Conservation (phyloP, 192 early-diverging fungal genomes). For the Martensiomyces pterosporus region DNA sequence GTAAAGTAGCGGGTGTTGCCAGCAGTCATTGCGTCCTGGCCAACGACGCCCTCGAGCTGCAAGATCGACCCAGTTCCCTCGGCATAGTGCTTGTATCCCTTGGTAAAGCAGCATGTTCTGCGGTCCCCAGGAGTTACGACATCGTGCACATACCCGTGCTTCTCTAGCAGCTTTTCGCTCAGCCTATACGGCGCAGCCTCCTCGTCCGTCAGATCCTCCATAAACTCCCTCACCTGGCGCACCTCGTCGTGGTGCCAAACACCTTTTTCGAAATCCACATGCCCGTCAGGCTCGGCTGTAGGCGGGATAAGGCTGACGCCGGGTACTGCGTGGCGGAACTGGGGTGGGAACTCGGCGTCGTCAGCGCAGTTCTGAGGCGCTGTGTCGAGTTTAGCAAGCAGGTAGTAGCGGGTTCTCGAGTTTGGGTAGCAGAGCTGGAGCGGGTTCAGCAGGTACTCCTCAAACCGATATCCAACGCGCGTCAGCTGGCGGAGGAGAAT, state of each 20-base stretch:
- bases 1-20: conserved; percentile 52
- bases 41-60: conserved; percentile 16
- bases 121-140: conserved; percentile 60
- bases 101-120: conserved; percentile 79
- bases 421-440: conserved; percentile 74
- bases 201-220: conserved; percentile 22
- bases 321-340: conserved; percentile 26
- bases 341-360: conserved; percentile 25
- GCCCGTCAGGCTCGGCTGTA: conserved; percentile 22
- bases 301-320: conserved; percentile 37
- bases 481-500: conserved; percentile 54
- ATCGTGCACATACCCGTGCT: conserved; percentile 51
- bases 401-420: conserved; percentile 73
- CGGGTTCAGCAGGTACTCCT: conserved; percentile 74
- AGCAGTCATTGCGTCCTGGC: conserved; percentile 24
- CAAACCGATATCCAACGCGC: conserved; percentile 57
- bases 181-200: conserved; percentile 12
- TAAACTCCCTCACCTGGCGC: conserved; percentile 39
- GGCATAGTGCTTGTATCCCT: conserved; percentile 67
- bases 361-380: conserved; percentile 17
- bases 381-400: conserved; percentile 45
- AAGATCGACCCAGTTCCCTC: conserved; percentile 44
- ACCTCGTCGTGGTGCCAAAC: conserved; percentile 45
- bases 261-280: conserved; percentile 43
- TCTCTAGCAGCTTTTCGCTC: conserved; percentile 30